These are phyloP conservation scores for Naganishia liquefaciens DNA, from an alignment of 1,284 basidiomycete species.

Conservation along the genomic window DNA sequence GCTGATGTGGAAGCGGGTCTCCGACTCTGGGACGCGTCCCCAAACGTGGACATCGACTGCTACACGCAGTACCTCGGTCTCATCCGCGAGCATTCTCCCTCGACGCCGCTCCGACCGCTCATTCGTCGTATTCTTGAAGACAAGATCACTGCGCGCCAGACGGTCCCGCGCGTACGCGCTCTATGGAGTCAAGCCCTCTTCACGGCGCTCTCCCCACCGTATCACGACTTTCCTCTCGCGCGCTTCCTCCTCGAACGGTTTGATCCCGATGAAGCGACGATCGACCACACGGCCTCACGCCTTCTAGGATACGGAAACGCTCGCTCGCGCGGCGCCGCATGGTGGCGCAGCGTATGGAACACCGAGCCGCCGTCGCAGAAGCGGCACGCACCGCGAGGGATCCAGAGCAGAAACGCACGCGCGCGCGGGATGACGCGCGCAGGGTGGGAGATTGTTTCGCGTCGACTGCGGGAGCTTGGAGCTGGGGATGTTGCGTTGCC, in stretches of 20 bases:
- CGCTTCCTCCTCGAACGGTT: constrained; percentile 5
- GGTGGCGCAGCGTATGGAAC: background rate
- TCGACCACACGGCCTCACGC: background rate
- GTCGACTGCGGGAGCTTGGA: background rate
- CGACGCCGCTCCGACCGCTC: constrained; percentile 3
- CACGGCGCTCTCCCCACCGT: background rate
- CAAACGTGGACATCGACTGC: constrained; percentile 17
- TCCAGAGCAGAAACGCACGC: background rate
- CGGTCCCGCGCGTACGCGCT: background rate
- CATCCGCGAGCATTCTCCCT: background rate
- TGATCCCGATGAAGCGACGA: background rate
- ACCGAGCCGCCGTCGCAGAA: background rate
- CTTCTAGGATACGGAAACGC: constrained; percentile 1
- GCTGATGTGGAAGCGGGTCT: constrained; percentile 1
- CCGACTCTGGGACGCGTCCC: constrained; percentile 3
- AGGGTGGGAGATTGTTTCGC: background rate
- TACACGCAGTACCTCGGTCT: constrained; percentile 11
- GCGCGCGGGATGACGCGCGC: background rate
- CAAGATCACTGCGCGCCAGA: constrained; percentile 1
- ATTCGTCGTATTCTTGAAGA: constrained; percentile 1
- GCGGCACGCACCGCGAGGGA: background rate
- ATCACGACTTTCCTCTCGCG: constrained; percentile 15
- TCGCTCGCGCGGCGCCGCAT: background rate
- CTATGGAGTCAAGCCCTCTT: constrained; percentile 6
- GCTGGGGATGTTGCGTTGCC: background rate